Evolutionary conservation across 2,329 filamentous ascomycete species (phyloP).

Genomic region (Bimuria novae-zelandiae): DNA sequence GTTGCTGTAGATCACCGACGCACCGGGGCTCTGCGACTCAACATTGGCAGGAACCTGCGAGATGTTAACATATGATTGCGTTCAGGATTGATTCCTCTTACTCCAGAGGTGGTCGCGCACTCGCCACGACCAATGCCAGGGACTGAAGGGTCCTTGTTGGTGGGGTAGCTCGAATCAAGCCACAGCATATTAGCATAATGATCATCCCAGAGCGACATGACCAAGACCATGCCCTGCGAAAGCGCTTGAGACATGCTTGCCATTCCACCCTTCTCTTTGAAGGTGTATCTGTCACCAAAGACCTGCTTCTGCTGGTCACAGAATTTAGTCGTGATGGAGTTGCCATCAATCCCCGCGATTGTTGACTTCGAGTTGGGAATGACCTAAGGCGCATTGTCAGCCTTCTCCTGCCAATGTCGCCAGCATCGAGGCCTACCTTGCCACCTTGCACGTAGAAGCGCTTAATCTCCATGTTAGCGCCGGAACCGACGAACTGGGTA

Average conservation of each 20-base stretch:
- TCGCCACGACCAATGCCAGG: slow-evolving; percentile 29
- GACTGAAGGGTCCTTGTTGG: slow-evolving; percentile 34
- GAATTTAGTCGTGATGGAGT: slow-evolving; percentile 35
- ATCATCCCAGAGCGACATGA: slow-evolving; percentile 67
- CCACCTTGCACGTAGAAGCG: slow-evolving; percentile 43
- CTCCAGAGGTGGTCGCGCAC: slow-evolving; percentile 16
- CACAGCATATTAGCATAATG: slow-evolving; percentile 72
- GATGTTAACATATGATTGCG: not conserved
- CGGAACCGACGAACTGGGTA: slow-evolving; percentile 52
- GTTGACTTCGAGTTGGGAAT: slow-evolving; percentile 49
- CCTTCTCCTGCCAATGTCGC: no score
- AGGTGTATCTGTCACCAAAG: slow-evolving; percentile 49
- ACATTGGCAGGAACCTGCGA: slow-evolving; percentile 19
- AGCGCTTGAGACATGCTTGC: slow-evolving; percentile 60
- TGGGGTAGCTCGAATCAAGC: slow-evolving; percentile 70
- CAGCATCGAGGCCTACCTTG: not conserved
- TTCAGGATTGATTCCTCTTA: not conserved
- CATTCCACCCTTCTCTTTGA: slow-evolving; percentile 62
- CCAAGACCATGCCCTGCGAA: slow-evolving; percentile 63
- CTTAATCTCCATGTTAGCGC: slow-evolving; percentile 50
- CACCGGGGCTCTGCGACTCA: slow-evolving; percentile 15
- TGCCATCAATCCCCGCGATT: slow-evolving; percentile 38
- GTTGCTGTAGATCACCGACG: slow-evolving; percentile 25
- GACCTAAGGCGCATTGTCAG: not conserved
- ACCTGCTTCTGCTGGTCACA: slow-evolving; percentile 36